These are phyloP conservation scores for Paraphysoderma sedebokerense DNA, from an alignment of 371 early-diverging fungal species.

Conservation along the genomic window DNA sequence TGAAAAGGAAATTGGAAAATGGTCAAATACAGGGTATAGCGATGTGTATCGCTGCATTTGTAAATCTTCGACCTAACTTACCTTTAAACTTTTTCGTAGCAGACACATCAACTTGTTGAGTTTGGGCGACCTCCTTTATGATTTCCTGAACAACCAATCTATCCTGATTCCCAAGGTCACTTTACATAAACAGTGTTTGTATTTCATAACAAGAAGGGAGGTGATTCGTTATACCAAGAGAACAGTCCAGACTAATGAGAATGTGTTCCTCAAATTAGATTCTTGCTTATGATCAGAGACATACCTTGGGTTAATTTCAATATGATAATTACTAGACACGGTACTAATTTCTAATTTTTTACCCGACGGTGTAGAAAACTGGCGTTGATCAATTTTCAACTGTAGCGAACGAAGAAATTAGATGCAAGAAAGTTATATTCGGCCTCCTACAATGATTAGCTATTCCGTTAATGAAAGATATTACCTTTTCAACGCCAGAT, in stretches of 20 bases:
- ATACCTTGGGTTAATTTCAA: conserved; percentile 82
- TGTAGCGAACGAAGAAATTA: conserved; percentile 11
- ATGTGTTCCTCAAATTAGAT: conserved; percentile 2
- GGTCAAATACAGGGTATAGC: too few relatives aligned
- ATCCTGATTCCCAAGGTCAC: conserved; percentile 91
- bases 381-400: conserved; percentile 75
- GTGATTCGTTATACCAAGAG: background rate
- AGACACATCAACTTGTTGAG: conserved; percentile 77
- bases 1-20: too few relatives aligned
- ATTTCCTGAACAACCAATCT: conserved; percentile 91
- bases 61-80: conserved; percentile 11
- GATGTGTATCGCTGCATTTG: background rate
- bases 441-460: background rate
- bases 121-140: conserved; percentile 95
- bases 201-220: too few relatives aligned
- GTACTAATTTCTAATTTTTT: conserved; percentile 68
- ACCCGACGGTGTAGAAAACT: conserved; percentile 63
- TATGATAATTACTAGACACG: conserved; percentile 79
- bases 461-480: too few relatives aligned
- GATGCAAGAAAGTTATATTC: background rate
- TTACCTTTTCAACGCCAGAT: conserved; percentile 83
- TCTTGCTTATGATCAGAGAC: too few relatives aligned
- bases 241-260: background rate
- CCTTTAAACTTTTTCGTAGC: conserved; percentile 75
- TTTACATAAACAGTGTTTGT: conserved; percentile 7